Conservation (phyloP, 495 filamentous ascomycete genomes). For the Alectoria sarmentosa region DNA sequence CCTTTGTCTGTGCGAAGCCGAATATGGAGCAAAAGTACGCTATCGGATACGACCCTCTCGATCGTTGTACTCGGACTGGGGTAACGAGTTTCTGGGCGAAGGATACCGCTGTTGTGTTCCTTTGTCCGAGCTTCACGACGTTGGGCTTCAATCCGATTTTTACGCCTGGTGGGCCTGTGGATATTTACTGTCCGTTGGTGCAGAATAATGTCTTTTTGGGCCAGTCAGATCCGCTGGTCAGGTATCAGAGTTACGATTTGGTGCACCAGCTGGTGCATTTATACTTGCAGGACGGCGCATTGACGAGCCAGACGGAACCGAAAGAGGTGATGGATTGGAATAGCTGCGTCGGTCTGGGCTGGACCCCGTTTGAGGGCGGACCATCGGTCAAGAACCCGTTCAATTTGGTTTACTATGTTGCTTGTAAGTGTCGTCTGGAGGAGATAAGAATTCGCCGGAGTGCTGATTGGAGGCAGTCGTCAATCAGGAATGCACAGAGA, state of each 20-base stretch:
- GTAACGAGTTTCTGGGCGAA: neutral
- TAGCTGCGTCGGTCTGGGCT: neutral
- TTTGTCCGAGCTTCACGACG: neutral
- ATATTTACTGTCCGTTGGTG: neutral
- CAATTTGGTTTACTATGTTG: constrained; percentile 2
- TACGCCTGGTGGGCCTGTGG: too few relatives aligned
- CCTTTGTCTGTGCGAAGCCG: neutral
- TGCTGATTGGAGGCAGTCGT: neutral
- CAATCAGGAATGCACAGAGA: neutral
- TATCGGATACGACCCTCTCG: neutral
- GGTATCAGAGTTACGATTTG: neutral
- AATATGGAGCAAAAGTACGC: neutral
- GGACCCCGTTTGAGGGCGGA: neutral
- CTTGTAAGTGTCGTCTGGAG: neutral
- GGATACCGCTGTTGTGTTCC: neutral
- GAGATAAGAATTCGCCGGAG: too few relatives aligned
- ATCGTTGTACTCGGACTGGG: neutral
- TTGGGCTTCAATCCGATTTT: neutral
- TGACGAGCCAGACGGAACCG: constrained; percentile 1
- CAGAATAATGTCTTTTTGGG: neutral
- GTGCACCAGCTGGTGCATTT: constrained; percentile 1
- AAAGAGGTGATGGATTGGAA: constrained; percentile 6
- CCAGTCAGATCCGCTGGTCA: constrained; percentile 1
- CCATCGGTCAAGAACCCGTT: neutral
- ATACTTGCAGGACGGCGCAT: neutral